Percentiles rank a stretch among this genome's conserved stretches.
These are phyloP conservation scores for Globisporangium mamillatum DNA, from an alignment of 352 stramenopile species.

Conservation along the genomic window DNA sequence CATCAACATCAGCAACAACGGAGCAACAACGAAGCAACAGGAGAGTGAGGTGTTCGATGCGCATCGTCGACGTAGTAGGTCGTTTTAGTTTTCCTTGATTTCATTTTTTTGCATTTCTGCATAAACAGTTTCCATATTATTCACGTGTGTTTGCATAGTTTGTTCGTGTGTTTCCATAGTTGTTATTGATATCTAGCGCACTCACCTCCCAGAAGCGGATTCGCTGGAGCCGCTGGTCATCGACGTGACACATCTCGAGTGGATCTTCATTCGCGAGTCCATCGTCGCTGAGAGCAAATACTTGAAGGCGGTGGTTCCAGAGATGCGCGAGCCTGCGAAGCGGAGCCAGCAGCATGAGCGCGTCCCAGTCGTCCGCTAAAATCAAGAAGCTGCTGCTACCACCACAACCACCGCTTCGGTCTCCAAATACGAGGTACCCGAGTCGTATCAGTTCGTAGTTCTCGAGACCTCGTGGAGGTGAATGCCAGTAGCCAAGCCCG, in stretches of 20 bases:
- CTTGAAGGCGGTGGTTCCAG: slow-evolving; percentile 2
- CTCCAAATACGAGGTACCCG: slow-evolving; percentile 23
- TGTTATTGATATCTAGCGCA: not conserved
- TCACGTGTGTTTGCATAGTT: not conserved
- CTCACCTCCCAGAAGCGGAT: not conserved
- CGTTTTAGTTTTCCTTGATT: not conserved
- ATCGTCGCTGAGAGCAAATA: not conserved
- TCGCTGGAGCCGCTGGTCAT: not conserved
- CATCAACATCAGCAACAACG: not conserved
- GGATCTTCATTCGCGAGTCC: not conserved
- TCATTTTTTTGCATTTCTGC: slow-evolving; percentile 1
- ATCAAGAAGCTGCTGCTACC: slow-evolving; percentile 13
- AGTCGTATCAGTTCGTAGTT: slow-evolving; percentile 16
- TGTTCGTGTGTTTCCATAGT: not conserved
- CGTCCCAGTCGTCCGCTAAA: slow-evolving; percentile 15
- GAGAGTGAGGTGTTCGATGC: not conserved
- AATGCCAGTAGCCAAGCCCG: not conserved
- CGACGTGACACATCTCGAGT: not conserved
- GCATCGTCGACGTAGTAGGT: not conserved
- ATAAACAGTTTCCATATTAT: not conserved
- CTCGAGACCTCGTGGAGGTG: not conserved
- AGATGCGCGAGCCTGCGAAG: not conserved
- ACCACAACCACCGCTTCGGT: not conserved
- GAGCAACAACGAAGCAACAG: not conserved
- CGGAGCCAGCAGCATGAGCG: not conserved